Base-by-base conservation (phyloP, 2,329 filamentous ascomycete genomes). In the Fusarium nodosum region DNA sequence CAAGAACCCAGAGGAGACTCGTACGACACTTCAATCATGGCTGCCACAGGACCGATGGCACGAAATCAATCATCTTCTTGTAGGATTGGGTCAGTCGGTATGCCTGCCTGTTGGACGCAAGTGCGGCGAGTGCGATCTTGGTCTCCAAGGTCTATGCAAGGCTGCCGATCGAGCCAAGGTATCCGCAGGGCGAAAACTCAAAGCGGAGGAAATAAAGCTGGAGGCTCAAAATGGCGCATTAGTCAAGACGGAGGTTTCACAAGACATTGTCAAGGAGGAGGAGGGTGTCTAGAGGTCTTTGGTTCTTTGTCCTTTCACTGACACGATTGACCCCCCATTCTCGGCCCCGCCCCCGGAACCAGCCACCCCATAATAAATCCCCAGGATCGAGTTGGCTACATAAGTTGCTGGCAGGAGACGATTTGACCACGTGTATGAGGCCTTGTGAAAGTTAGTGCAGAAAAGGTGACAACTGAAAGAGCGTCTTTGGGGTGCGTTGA, bases 51-150 rank as follows among this genome's bases (percentile, higher is more conserved):
- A 97, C 52, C 89, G 88, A 74, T 97, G 94, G 94, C 91, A 93
- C 79, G 93, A 97, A 80, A 97, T 97, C 78, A 97, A 97, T 79
- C 90, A 91, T 81, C 80, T 97, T 78, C 85, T 97, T 39, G 94
- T 97, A 33, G 94, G 94, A 1, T 85, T 97, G 66, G 94, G 94
- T 0, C 94, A 97, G 85, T 93, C 90, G 1, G 89, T 96, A 24
- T 97, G 94, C 77, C 82, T 93, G 68, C 93, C 94, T 1, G 88
- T 95, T 2, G 93, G 92, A 0, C 85, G 90, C 68, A 88, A 86
- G 72, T 99, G 96, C 80, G 94, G 93, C 20, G 91, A 96, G 50
- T 99, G 96, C 80, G 91, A 92, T 68, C 81, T 98, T 50, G 93
- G 93, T 1, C 82, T 91, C 22, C 84, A 84, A 33, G 93, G 93